A percentile compares a stretch with the other conserved stretches of the same genome.
These are phyloP conservation scores for Lactarius quietus DNA, from an alignment of 768 basidiomycete species.

Conservation along the genomic window DNA sequence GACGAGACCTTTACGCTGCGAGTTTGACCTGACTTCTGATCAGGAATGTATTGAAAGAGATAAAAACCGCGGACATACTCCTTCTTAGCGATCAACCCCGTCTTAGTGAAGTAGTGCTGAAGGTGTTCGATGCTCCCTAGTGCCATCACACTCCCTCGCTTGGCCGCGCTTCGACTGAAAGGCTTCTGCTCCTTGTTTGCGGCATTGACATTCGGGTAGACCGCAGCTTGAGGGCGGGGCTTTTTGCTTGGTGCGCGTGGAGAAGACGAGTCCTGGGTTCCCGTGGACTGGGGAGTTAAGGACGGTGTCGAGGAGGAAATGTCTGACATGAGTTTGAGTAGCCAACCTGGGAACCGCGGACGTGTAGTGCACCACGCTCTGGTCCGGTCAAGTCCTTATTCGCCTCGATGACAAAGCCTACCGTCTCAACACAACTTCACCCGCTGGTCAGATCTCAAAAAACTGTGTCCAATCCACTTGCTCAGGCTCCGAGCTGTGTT, in stretches of 20 bases:
- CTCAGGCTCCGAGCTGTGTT: no score
- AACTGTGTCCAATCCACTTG: no score
- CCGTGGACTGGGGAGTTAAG: slow-evolving; percentile 62
- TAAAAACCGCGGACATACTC: slow-evolving; percentile 47
- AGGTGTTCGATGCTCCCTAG: slow-evolving; percentile 95
- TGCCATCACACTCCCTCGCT: slow-evolving; percentile 90
- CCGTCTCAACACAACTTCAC: no score
- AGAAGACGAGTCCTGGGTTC: slow-evolving; percentile 37
- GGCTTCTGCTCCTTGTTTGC: slow-evolving; percentile 74
- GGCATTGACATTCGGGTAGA: slow-evolving; percentile 72
- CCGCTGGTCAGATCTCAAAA: no score
- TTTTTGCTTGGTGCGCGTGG: slow-evolving; percentile 41
- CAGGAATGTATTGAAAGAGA: slow-evolving; percentile 7
- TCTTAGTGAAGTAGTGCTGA: slow-evolving; percentile 92
- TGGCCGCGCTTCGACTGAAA: slow-evolving; percentile 87
- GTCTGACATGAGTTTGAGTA: slow-evolving; percentile 28
- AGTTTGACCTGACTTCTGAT: slow-evolving; percentile 42
- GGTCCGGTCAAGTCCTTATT: not conserved
- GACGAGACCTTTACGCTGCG: slow-evolving; percentile 53
- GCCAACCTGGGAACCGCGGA: not conserved
- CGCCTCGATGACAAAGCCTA: slow-evolving; percentile 16
- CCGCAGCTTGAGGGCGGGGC: slow-evolving; percentile 64
- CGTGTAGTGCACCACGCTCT: no score
- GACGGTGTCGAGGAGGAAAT: slow-evolving; percentile 46
- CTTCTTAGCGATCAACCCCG: slow-evolving; percentile 68